phyloP scores from a whole-genome alignment of 1,284 basidiomycete species.

The Cryptococcus sp. region DNA sequence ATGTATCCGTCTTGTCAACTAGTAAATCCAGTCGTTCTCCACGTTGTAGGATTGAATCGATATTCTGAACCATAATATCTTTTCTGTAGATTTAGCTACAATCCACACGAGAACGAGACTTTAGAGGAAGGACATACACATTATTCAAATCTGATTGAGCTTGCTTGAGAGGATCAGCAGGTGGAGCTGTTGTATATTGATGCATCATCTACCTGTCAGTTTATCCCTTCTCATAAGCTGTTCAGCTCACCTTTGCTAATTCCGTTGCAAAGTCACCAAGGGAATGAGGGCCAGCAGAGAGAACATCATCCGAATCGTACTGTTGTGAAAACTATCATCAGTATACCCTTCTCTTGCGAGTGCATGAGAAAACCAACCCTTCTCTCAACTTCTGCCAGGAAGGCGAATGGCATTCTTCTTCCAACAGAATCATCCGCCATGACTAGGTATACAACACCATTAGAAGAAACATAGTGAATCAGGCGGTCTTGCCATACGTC shows the following conservation, averaged over 20 bases:
- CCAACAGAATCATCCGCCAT: conserved; percentile 91
- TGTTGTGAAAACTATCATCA: conserved; percentile 56
- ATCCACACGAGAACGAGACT: neutral
- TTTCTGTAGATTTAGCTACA: conserved; percentile 51
- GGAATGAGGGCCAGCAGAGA: conserved; percentile 48
- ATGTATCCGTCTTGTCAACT: conserved; percentile 94
- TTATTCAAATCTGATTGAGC: conserved; percentile 88
- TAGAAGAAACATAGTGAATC: conserved; percentile 90
- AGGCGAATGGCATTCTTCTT: conserved; percentile 88
- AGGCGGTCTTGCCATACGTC: conserved; percentile 92
- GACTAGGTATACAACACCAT: conserved; percentile 80
- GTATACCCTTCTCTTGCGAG: neutral
- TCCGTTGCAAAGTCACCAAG: conserved; percentile 48
- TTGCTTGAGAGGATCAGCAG: conserved; percentile 81
- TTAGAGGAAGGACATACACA: conserved; percentile 51
- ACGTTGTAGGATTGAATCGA: conserved; percentile 80
- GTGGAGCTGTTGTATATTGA: conserved; percentile 82
- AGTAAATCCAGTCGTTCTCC: conserved; percentile 95
- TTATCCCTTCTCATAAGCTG: neutral
- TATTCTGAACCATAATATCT: conserved; percentile 96
- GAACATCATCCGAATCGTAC: conserved; percentile 47
- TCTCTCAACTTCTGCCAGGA: conserved; percentile 79
- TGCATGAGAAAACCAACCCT: conserved; percentile 48
- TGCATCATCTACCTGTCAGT: conserved; percentile 62
- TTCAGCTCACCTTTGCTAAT: conserved; percentile 51